Conservation (phyloP, 306 rosid species). For the Gastrolobium villosum region DNA sequence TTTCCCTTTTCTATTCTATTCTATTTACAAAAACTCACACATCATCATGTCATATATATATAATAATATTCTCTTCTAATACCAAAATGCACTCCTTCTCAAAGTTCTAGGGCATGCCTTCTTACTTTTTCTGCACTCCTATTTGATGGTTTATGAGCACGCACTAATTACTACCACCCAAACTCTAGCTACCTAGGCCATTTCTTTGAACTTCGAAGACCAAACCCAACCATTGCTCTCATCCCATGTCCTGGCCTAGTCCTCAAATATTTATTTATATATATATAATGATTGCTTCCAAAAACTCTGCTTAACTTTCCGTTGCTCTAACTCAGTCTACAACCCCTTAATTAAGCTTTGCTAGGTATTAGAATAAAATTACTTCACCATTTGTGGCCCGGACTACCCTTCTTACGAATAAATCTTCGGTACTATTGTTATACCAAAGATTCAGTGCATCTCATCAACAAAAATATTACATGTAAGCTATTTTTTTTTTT, state of each 20-base stretch:
- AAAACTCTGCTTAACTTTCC: slow-evolving; percentile 49
- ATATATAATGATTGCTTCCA: slow-evolving; percentile 25
- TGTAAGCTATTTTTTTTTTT: too few relatives aligned
- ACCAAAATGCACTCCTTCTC: slow-evolving; percentile 67
- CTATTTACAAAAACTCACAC: slow-evolving; percentile 52
- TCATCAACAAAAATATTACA: too few relatives aligned
- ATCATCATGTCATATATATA: slow-evolving; percentile 36
- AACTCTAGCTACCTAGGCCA: slow-evolving; percentile 4
- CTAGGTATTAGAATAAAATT: slow-evolving; percentile 43
- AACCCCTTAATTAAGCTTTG: slow-evolving; percentile 30
- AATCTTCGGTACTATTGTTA: too few relatives aligned
- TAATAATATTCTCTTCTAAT: slow-evolving; percentile 46
- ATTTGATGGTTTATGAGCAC: slow-evolving; percentile 49
- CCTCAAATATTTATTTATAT: slow-evolving; percentile 8
- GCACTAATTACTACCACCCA: slow-evolving; percentile 29
- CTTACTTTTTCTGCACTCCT: slow-evolving; percentile 52
- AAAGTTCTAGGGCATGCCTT: slow-evolving; percentile 80
- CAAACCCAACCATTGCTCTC: slow-evolving; percentile 10
- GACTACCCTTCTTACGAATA: slow-evolving; percentile 15
- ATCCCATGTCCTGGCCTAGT: slow-evolving; percentile 16
- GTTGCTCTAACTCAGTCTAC: slow-evolving; percentile 49
- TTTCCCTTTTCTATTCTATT: slow-evolving; percentile 54
- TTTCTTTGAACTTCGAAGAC: slow-evolving; percentile 26
- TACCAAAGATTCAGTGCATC: too few relatives aligned
- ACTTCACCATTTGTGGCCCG: slow-evolving; percentile 47